Evolutionary conservation across 2,329 filamentous ascomycete genomes (phyloP).

Genomic region (Zalaria obscura): DNA sequence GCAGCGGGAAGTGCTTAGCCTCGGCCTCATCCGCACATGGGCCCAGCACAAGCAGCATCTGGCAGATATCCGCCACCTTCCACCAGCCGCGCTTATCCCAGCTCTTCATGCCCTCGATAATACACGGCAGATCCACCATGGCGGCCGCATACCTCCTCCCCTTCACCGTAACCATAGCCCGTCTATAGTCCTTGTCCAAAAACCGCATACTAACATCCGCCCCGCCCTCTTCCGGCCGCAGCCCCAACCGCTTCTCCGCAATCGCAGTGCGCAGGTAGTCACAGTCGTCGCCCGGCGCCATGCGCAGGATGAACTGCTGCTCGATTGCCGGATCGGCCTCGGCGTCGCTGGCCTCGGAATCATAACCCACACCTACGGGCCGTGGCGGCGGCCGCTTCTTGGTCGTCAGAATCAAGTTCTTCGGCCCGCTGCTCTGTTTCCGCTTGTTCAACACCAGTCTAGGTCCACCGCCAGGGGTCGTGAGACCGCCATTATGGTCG

Average conservation of each 20-base stretch:
- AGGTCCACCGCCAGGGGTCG: slow-evolving; percentile 11
- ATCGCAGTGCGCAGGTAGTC: slow-evolving; percentile 69
- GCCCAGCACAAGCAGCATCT: slow-evolving; percentile 74
- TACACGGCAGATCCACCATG: slow-evolving; percentile 71
- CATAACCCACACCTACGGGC: slow-evolving; percentile 77
- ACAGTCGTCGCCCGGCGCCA: slow-evolving; percentile 72
- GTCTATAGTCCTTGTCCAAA: slow-evolving; percentile 56
- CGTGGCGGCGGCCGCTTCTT: slow-evolving; percentile 51
- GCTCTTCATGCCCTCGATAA: slow-evolving; percentile 83
- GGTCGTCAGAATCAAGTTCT: slow-evolving; percentile 10
- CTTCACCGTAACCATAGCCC: slow-evolving; percentile 58
- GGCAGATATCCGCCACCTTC: slow-evolving; percentile 77
- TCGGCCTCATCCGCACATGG: slow-evolving; percentile 43
- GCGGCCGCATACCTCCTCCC: slow-evolving; percentile 61
- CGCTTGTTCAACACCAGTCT: slow-evolving; percentile 5
- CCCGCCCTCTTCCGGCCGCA: slow-evolving; percentile 47
- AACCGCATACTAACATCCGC: slow-evolving; percentile 73
- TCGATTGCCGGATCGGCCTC: slow-evolving; percentile 81
- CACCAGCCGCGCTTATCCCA: slow-evolving; percentile 80
- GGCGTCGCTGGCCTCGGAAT: slow-evolving; percentile 85
- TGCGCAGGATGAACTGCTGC: slow-evolving; percentile 77
- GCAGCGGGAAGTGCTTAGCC: slow-evolving; percentile 43
- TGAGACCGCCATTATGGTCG: slow-evolving; percentile 24
- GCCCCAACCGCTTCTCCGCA: slow-evolving; percentile 61
- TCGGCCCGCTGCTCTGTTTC: slow-evolving; percentile 6